phyloP scores from a whole-genome alignment of 2,329 filamentous ascomycete genomes.

The Tolypocladium album region DNA sequence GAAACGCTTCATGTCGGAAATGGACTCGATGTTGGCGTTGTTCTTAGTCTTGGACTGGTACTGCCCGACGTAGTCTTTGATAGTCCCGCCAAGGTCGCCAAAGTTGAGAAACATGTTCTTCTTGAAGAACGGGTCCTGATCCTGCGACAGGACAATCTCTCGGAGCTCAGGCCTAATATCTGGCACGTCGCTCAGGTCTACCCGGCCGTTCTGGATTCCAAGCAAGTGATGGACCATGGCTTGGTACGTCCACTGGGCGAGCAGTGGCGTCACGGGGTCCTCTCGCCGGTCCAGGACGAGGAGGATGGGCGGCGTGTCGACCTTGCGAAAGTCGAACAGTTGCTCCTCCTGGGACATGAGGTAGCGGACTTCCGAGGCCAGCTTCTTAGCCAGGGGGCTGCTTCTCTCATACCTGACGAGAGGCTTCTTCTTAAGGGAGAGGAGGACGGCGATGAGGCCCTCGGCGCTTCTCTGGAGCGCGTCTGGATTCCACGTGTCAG shows the following conservation, averaged over 20 bases:
- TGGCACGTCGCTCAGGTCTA: conserved; percentile 74
- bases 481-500: conserved; percentile 87
- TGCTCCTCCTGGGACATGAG: conserved; percentile 92
- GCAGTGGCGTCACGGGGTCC: conserved; percentile 84
- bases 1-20: conserved; percentile 97
- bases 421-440: conserved; percentile 93
- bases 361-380: conserved; percentile 87
- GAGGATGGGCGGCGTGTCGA: conserved; percentile 88
- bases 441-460: conserved; percentile 69
- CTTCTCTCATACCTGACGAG: conserved; percentile 89
- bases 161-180: conserved; percentile 79
- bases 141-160: conserved; percentile 90
- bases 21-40: conserved; percentile 91
- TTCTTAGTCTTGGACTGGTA: conserved; percentile 98
- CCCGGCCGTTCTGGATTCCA: conserved; percentile 89
- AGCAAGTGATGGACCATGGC: conserved; percentile 98
- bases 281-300: conserved; percentile 85
- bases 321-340: conserved; percentile 89
- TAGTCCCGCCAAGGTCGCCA: conserved; percentile 86
- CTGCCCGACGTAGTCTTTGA: conserved; percentile 97
- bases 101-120: conserved; percentile 99
- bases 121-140: conserved; percentile 96
- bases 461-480: conserved; percentile 79
- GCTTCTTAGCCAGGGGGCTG: conserved; percentile 80
- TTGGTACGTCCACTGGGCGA: conserved; percentile 98